These are phyloP conservation scores for Penicillium occitanis DNA, from an alignment of 2,329 filamentous ascomycete genomes.

Conservation along the genomic window DNA sequence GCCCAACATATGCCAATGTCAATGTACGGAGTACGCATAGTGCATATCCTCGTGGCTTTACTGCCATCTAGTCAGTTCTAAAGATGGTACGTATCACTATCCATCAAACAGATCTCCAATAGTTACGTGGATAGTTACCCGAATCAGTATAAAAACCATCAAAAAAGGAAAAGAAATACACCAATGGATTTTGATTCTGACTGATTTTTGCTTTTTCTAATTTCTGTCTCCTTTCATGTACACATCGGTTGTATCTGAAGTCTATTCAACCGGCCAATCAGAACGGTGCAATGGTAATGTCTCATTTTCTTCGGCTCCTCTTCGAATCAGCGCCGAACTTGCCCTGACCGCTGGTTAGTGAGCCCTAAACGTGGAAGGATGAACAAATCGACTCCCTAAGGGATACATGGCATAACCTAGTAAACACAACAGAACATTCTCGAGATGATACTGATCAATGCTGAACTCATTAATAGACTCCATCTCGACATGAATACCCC, in stretches of 20 bases:
- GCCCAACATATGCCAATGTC: slow-evolving; percentile 11
- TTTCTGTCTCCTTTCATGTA: background rate
- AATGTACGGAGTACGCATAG: slow-evolving; percentile 13
- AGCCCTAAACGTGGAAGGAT: background rate
- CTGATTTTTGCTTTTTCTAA: background rate
- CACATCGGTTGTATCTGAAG: background rate
- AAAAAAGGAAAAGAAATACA: background rate
- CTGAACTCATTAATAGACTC: background rate
- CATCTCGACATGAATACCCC: background rate
- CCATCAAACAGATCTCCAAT: background rate
- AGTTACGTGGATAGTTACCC: background rate
- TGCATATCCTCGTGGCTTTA: slow-evolving; percentile 17
- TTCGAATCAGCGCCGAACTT: slow-evolving; percentile 28
- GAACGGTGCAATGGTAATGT: background rate
- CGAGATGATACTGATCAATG: background rate
- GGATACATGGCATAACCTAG: background rate
- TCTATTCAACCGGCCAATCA: background rate
- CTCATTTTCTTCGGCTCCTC: slow-evolving; percentile 35
- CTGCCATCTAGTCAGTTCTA: slow-evolving; percentile 20
- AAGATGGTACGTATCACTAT: slow-evolving; percentile 5
- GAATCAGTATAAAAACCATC: background rate
- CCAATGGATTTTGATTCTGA: background rate
- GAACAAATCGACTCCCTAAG: background rate
- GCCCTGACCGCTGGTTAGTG: slow-evolving; percentile 37
- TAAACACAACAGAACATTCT: too few relatives aligned